phyloP scores from a whole-genome alignment of 163 green algal species.

The Prototheca cutis region DNA sequence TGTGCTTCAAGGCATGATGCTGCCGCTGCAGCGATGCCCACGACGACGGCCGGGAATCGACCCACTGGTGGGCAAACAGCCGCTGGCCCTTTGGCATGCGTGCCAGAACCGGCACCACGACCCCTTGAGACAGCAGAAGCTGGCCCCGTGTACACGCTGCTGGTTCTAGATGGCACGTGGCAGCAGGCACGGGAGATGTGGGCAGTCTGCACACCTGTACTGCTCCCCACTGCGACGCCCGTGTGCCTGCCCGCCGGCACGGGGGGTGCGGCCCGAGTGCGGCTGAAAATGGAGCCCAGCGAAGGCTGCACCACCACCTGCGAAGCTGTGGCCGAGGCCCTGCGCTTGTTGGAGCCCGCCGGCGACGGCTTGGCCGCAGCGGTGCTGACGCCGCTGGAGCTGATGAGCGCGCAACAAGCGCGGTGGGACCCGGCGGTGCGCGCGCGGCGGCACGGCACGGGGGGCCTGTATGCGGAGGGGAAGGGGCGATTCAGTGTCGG shows the following conservation, averaged over 20 bases:
- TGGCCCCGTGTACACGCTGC: slow-evolving; percentile 23
- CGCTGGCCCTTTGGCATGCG: no score
- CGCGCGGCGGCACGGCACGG: background rate
- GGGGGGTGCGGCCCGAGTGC: background rate
- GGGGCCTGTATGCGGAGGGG: background rate
- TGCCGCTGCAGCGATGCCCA: no score
- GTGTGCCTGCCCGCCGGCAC: background rate
- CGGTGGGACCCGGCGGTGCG: slow-evolving; percentile 7
- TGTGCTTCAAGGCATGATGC: no score
- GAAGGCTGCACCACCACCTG: slow-evolving; percentile 4
- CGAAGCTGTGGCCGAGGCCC: slow-evolving; percentile 6
- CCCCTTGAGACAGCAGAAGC: no score
- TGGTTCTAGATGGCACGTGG: slow-evolving; percentile 52
- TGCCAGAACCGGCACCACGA: no score
- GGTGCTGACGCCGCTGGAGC: background rate
- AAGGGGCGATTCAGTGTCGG: background rate
- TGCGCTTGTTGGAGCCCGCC: background rate
- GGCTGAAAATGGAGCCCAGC: slow-evolving; percentile 7
- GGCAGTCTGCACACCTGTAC: background rate
- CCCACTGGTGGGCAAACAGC: no score
- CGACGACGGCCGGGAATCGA: no score
- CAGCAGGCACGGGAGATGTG: slow-evolving; percentile 44
- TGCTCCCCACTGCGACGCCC: background rate
- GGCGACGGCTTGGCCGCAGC: background rate
- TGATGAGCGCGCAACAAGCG: background rate